phyloP scores from a whole-genome alignment of 176 grass and related monocot species.

The Secale cereale region DNA sequence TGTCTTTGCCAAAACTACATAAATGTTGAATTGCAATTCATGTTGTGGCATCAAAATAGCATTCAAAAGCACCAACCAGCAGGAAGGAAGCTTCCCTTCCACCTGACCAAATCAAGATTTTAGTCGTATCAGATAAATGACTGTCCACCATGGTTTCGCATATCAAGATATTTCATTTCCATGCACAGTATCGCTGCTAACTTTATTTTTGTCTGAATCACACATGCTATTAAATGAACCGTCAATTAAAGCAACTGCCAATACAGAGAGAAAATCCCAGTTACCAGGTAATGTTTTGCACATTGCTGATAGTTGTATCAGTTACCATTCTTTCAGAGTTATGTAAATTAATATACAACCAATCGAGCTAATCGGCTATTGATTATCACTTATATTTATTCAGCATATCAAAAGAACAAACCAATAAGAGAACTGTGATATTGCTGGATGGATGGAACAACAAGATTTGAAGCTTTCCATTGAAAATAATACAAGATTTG shows the following conservation, averaged over 20 bases:
- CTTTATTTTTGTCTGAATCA: too few species aligned
- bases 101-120: neutral
- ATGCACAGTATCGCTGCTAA: neutral
- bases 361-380: neutral
- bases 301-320: too few species aligned
- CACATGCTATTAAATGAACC: too few species aligned
- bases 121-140: neutral
- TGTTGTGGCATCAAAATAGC: neutral
- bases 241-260: too few species aligned
- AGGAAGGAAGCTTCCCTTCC: neutral
- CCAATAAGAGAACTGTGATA: neutral
- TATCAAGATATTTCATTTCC: neutral
- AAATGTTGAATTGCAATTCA: neutral
- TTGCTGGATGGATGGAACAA: neutral
- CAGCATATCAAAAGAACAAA: neutral
- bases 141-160: too few species aligned
- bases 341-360: too few species aligned
- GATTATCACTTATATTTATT: neutral
- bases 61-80: neutral
- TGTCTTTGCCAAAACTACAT: neutral
- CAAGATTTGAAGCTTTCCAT: neutral
- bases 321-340: too few species aligned
- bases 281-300: too few species aligned
- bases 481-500: neutral
- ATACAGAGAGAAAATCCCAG: too few species aligned